A percentile compares a stretch with the other conserved stretches of the same genome.
phyloP scores from a whole-genome alignment of 768 basidiomycete species.

The Termitomyces bulborhizus region DNA sequence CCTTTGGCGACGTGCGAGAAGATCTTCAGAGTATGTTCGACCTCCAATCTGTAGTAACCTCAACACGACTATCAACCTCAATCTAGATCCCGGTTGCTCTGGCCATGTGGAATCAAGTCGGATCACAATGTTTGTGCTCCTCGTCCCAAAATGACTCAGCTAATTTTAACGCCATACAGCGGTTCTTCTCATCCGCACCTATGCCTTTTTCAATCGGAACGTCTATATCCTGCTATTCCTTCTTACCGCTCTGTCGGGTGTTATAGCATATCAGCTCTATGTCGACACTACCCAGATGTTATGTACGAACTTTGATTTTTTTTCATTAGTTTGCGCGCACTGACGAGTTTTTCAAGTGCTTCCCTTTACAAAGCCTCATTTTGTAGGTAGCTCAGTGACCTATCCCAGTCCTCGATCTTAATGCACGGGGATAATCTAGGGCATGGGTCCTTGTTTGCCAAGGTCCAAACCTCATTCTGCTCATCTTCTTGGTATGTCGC shows the following conservation, averaged over 20 bases:
- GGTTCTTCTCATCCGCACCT: conserved; percentile 77
- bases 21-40: conserved; percentile 53
- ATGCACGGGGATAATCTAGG: conserved; percentile 20
- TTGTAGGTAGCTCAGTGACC: conserved; percentile 26
- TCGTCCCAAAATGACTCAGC: neutral
- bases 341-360: conserved; percentile 38
- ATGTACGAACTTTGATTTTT: conserved; percentile 28
- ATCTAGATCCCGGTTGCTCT: conserved; percentile 70
- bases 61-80: neutral
- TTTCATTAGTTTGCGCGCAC: neutral
- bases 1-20: conserved; percentile 54
- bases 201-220: conserved; percentile 82
- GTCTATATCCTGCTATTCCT: conserved; percentile 58
- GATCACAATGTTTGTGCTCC: conserved; percentile 56
- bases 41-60: neutral
- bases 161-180: conserved; percentile 31
- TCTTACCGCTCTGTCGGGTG: conserved; percentile 59
- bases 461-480: conserved; percentile 80
- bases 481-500: conserved; percentile 61
- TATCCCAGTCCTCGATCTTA: neutral
- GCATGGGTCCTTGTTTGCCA: conserved; percentile 68
- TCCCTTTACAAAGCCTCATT: conserved; percentile 58
- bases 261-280: conserved; percentile 77
- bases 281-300: conserved; percentile 77
- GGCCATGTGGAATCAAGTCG: conserved; percentile 86